Percentiles rank a stretch among this genome's conserved stretches.
Evolutionary conservation across 768 basidiomycete genomes (phyloP).

Genomic region (Leccinum sublutescens): DNA sequence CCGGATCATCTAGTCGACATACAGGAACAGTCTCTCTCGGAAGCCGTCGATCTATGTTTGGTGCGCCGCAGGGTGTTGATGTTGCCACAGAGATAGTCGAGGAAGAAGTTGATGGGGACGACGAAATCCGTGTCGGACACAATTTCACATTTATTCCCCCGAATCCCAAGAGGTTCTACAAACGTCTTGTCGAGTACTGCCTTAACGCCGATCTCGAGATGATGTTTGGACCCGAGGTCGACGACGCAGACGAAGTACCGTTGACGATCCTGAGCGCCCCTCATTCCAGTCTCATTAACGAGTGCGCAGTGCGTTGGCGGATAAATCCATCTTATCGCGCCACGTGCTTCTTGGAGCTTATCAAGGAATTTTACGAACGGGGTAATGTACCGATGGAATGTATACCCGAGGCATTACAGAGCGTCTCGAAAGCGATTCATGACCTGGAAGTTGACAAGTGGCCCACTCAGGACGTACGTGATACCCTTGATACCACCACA

Average conservation of each 20-base stretch:
- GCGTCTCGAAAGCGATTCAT: slow-evolving; percentile 64
- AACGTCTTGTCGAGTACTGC: slow-evolving; percentile 78
- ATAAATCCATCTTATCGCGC: slow-evolving; percentile 77
- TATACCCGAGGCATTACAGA: slow-evolving; percentile 83
- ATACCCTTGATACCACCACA: background rate
- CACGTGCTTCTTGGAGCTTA: slow-evolving; percentile 79
- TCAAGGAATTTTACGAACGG: slow-evolving; percentile 83
- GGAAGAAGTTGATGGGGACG: slow-evolving; percentile 54
- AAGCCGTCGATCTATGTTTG: slow-evolving; percentile 62
- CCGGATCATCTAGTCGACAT: slow-evolving; percentile 43
- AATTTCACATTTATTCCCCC: slow-evolving; percentile 91
- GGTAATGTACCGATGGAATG: slow-evolving; percentile 94
- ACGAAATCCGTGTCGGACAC: slow-evolving; percentile 68
- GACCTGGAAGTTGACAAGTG: slow-evolving; percentile 75
- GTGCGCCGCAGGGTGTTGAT: slow-evolving; percentile 29
- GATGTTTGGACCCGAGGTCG: slow-evolving; percentile 88
- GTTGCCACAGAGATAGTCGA: slow-evolving; percentile 34
- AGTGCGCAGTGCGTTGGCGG: slow-evolving; percentile 89
- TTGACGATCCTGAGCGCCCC: slow-evolving; percentile 80
- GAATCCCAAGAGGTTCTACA: slow-evolving; percentile 83
- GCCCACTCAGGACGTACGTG: slow-evolving; percentile 78
- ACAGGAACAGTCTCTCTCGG: slow-evolving; percentile 60
- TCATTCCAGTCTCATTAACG: slow-evolving; percentile 82
- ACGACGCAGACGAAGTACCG: slow-evolving; percentile 93
- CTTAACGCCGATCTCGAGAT: slow-evolving; percentile 82